Evolutionary conservation across 2,329 filamentous ascomycete genomes (phyloP).

Genomic region (Anthostomella pinea): DNA sequence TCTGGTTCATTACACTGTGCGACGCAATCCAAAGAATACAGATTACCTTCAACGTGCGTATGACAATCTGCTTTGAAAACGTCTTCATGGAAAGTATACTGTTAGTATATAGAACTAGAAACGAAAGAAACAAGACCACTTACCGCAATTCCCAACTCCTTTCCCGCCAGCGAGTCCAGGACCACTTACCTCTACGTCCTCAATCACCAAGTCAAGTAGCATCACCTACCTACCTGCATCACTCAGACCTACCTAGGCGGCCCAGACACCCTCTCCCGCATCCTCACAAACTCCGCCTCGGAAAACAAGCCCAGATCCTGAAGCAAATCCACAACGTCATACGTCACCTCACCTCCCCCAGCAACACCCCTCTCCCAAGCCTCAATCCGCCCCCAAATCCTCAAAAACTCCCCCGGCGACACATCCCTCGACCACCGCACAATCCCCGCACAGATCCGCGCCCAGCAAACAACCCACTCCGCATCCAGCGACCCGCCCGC

Average conservation of each 20-base stretch:
- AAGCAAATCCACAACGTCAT: slow-evolving; percentile 37
- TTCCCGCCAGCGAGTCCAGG: too few species aligned
- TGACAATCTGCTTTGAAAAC: too few species aligned
- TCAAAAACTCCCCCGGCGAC: slow-evolving; percentile 15
- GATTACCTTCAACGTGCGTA: too few species aligned
- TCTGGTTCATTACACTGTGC: too few species aligned
- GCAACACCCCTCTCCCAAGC: slow-evolving; percentile 29
- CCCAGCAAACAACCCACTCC: slow-evolving; percentile 35
- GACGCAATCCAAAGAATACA: too few species aligned
- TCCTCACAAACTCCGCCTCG: slow-evolving; percentile 28
- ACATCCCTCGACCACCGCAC: slow-evolving; percentile 16
- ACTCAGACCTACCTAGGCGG: slow-evolving; percentile 19
- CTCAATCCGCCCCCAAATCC: slow-evolving; percentile 26
- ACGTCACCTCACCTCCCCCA: slow-evolving; percentile 15
- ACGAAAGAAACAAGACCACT: too few species aligned
- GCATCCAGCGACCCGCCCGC: slow-evolving; percentile 34
- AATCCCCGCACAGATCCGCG: slow-evolving; percentile 32
- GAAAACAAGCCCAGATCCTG: slow-evolving; percentile 32
- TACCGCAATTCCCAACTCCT: too few species aligned
- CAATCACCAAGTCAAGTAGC: too few species aligned
- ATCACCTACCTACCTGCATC: neutral
- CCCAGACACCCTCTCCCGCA: slow-evolving; percentile 13
- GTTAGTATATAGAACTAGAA: too few species aligned
- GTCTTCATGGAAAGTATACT: too few species aligned
- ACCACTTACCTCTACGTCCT: too few species aligned